Conservation (phyloP, 2,329 filamentous ascomycete species). For the Cytospora leucostoma region DNA sequence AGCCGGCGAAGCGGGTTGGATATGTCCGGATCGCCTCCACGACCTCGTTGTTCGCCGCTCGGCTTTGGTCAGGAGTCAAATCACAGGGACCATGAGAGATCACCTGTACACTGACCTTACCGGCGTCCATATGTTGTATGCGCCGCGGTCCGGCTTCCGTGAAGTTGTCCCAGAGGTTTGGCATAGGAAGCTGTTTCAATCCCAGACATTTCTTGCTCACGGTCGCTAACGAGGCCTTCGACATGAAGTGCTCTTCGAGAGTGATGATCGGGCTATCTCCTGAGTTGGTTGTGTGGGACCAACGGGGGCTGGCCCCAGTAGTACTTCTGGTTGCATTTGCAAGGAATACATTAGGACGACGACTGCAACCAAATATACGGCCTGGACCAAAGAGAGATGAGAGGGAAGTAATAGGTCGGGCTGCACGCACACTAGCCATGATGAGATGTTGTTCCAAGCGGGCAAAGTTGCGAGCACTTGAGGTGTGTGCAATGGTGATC, state of each 20-base stretch:
- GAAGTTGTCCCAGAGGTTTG: constrained; percentile 31
- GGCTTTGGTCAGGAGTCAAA: constrained; percentile 22
- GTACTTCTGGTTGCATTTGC: no score
- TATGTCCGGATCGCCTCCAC: constrained; percentile 25
- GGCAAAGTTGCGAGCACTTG: no score
- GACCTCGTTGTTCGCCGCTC: constrained; percentile 33
- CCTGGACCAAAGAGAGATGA: no score
- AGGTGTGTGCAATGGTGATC: no score
- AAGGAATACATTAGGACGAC: no score
- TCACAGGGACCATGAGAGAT: constrained; percentile 34
- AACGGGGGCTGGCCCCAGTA: not conserved
- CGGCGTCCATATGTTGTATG: constrained; percentile 33
- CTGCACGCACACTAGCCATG: no score
- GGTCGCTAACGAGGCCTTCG: constrained; percentile 27
- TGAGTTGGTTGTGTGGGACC: not conserved
- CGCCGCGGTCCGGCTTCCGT: constrained; percentile 31
- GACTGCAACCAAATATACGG: no score
- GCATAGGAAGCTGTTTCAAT: constrained; percentile 27
- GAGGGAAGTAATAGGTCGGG: no score
- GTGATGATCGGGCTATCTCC: constrained; percentile 37
- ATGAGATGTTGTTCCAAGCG: no score
- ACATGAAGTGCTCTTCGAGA: constrained; percentile 46
- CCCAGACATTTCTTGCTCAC: constrained; percentile 29
- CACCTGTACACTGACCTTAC: constrained; percentile 31
- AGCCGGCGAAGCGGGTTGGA: constrained; percentile 30